Evolutionary conservation across 176 grass and related monocot genomes (phyloP).

Genomic region (Thinopyrum elongatum): DNA sequence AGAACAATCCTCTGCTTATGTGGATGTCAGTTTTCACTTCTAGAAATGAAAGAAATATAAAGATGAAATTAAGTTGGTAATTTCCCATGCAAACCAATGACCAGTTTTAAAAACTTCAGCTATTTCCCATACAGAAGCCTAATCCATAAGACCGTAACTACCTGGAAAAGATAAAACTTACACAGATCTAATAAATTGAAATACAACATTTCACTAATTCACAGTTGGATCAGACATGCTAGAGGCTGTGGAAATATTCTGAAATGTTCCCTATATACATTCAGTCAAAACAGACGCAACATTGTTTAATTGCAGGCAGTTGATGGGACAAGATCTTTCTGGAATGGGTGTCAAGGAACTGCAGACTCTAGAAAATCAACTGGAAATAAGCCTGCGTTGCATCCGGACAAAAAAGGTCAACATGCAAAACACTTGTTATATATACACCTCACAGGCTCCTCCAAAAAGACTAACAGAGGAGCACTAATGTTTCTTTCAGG

Average conservation of each 20-base stretch:
- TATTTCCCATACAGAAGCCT: slow-evolving; percentile 10
- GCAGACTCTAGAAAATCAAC: slow-evolving; percentile 65
- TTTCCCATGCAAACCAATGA: not conserved
- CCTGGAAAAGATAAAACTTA: not conserved
- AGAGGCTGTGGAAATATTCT: not conserved
- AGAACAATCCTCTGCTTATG: not conserved
- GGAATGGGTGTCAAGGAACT: slow-evolving; percentile 62
- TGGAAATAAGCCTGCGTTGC: slow-evolving; percentile 57
- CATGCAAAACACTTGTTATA: slow-evolving; percentile 6
- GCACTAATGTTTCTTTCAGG: slow-evolving; percentile 43
- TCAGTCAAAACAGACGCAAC: not conserved
- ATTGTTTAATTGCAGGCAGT: slow-evolving; percentile 38
- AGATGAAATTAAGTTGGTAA: not conserved
- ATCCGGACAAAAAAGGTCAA: slow-evolving; percentile 67
- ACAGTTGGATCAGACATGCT: not conserved
- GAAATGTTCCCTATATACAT: not conserved
- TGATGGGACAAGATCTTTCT: slow-evolving; percentile 80
- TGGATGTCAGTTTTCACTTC: not conserved
- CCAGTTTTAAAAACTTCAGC: not conserved
- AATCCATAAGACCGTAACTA: not conserved
- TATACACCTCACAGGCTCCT: not conserved
- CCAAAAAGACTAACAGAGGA: slow-evolving; percentile 19
- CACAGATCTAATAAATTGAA: not conserved
- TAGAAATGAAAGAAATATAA: slow-evolving; percentile 1
- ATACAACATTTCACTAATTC: not conserved